Evolutionary conservation across 768 basidiomycete genomes (phyloP).

Genomic region (Podaxis sp.): DNA sequence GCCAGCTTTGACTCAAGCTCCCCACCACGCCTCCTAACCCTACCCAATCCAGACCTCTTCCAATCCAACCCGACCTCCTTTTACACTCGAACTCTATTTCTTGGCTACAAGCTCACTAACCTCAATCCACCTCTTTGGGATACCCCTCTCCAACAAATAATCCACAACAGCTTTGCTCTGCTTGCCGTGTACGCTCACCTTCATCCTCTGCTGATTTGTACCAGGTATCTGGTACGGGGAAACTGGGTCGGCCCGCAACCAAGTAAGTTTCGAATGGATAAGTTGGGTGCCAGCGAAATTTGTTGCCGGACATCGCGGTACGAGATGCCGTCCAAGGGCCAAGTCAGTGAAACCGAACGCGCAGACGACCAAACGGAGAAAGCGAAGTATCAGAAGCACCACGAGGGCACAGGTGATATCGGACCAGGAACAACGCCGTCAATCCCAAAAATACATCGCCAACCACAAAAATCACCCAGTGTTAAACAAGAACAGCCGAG

Average conservation of each 20-base stretch:
- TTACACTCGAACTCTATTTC: constrained; percentile 34
- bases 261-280: neutral
- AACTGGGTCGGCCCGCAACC: neutral
- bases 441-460: neutral
- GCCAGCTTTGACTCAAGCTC: neutral
- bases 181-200: constrained; percentile 86
- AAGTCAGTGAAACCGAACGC: neutral
- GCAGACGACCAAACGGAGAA: neutral
- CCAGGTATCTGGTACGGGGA: constrained; percentile 6
- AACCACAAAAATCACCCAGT: neutral
- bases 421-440: neutral
- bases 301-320: neutral
- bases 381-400: neutral
- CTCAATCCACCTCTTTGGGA: constrained; percentile 84
- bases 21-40: neutral
- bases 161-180: constrained; percentile 68
- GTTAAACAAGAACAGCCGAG: neutral
- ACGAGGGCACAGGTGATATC: neutral
- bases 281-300: neutral
- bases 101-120: constrained; percentile 46
- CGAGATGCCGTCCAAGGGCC: neutral
- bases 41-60: neutral
- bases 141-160: constrained; percentile 64
- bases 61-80: neutral
- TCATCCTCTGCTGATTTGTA: constrained; percentile 38